phyloP scores from a whole-genome alignment of 2,329 filamentous ascomycete species.

The Pseudovirgaria hyperparasitica region DNA sequence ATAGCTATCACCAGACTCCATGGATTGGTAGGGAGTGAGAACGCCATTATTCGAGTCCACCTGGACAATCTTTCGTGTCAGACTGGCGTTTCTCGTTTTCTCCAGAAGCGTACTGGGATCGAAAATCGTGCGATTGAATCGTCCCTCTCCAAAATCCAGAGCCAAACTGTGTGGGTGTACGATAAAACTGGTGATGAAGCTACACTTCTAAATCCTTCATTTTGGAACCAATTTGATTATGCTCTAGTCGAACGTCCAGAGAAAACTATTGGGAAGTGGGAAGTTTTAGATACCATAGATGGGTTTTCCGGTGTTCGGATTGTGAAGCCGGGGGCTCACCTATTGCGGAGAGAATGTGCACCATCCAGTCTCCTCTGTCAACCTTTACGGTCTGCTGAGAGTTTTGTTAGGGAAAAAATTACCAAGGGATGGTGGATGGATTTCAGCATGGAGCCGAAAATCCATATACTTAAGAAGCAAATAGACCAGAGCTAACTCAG shows the following conservation, averaged over 20 bases:
- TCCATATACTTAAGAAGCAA: slow-evolving; percentile 36
- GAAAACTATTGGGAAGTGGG: slow-evolving; percentile 38
- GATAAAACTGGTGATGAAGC: slow-evolving; percentile 46
- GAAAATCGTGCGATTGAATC: slow-evolving; percentile 6
- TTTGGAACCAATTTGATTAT: slow-evolving; percentile 49
- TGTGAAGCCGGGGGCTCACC: slow-evolving; percentile 30
- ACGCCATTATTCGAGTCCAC: slow-evolving; percentile 31
- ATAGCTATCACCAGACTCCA: slow-evolving; percentile 50
- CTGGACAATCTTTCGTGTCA: slow-evolving; percentile 51
- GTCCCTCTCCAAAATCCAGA: slow-evolving; percentile 7
- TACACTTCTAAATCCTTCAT: slow-evolving; percentile 33
- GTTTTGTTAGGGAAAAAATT: slow-evolving; percentile 19
- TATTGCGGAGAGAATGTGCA: no score
- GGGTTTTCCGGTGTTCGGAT: slow-evolving; percentile 39
- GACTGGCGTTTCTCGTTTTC: slow-evolving; percentile 49
- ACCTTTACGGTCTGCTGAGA: slow-evolving; percentile 19
- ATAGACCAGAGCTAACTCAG: no score
- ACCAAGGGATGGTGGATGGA: slow-evolving; percentile 43
- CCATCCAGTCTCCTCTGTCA: no score
- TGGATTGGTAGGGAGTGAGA: slow-evolving; percentile 6
- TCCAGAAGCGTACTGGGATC: slow-evolving; percentile 33
- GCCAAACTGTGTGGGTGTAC: slow-evolving; percentile 36
- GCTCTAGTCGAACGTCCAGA: slow-evolving; percentile 40
- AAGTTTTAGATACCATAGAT: slow-evolving; percentile 35
- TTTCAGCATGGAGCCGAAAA: slow-evolving; percentile 39